Evolutionary conservation across 768 basidiomycete species (phyloP).

Genomic region (Rhizopogon vulgaris): DNA sequence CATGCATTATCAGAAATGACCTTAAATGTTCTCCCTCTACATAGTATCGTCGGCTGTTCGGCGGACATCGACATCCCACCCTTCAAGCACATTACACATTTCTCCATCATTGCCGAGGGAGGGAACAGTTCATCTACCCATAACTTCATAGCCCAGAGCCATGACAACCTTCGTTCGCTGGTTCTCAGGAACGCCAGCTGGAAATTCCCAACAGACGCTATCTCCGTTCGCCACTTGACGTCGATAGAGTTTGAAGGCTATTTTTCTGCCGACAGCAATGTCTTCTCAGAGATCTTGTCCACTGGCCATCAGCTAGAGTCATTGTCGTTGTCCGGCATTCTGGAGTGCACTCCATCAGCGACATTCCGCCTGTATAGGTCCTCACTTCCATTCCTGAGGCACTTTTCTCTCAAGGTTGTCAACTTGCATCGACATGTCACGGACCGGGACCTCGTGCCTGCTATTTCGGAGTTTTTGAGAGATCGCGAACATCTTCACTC

Average conservation of each 20-base stretch:
- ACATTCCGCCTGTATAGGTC: conserved; percentile 40
- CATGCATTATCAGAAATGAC: conserved; percentile 6
- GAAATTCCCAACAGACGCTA: conserved; percentile 47
- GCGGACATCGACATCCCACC: conserved; percentile 42
- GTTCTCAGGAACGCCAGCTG: conserved; percentile 49
- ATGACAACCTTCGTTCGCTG: conserved; percentile 45
- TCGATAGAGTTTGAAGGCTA: conserved; percentile 56
- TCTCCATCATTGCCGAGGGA: conserved; percentile 46
- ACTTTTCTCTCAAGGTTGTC: conserved; percentile 54
- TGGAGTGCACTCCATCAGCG: conserved; percentile 46
- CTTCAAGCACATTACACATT: conserved; percentile 52
- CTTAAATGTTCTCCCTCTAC: neutral
- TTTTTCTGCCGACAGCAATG: conserved; percentile 42
- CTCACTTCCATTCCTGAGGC: conserved; percentile 55
- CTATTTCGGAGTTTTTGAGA: conserved; percentile 61
- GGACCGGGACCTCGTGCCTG: conserved; percentile 63
- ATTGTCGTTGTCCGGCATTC: conserved; percentile 46
- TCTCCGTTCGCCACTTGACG: conserved; percentile 60
- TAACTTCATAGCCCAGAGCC: conserved; percentile 48
- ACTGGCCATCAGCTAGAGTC: conserved; percentile 61
- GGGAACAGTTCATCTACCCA: conserved; percentile 34
- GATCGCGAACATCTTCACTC: conserved; percentile 46
- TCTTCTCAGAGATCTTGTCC: conserved; percentile 52
- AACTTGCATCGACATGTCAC: conserved; percentile 34
- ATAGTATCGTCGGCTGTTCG: conserved; percentile 31